Conservation (phyloP, 1,139 yeast species). For the Hanseniaspora uvarum region DNA sequence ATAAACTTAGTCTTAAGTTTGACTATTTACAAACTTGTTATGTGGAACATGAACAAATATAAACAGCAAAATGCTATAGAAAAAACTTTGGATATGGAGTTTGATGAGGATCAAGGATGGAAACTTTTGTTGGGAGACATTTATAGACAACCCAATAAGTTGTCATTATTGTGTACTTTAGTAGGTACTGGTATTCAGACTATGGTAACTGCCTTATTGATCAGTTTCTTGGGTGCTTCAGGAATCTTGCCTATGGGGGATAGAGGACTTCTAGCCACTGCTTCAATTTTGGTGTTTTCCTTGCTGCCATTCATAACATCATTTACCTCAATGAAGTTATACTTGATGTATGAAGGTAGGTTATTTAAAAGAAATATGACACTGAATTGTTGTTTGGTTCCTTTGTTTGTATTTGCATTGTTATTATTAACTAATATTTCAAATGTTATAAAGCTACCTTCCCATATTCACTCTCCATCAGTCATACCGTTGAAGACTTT, state of each 20-base stretch:
- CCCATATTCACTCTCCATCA: conserved; percentile 74
- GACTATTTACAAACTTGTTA: conserved; percentile 68
- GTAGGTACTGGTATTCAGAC: conserved; percentile 87
- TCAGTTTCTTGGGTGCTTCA: conserved; percentile 71
- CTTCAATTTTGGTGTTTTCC: conserved; percentile 74
- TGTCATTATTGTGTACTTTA: conserved; percentile 63
- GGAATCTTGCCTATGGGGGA: conserved; percentile 91
- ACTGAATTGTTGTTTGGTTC: conserved; percentile 74
- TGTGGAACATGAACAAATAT: conserved; percentile 68
- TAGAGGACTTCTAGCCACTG: conserved; percentile 86
- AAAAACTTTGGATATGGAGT: conserved; percentile 76
- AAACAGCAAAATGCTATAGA: conserved; percentile 79
- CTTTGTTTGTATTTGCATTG: conserved; percentile 57
- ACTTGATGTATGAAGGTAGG: conserved; percentile 86
- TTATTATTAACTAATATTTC: conserved; percentile 65
- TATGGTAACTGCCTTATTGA: conserved; percentile 61
- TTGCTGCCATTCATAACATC: conserved; percentile 74
- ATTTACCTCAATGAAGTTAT: conserved; percentile 71
- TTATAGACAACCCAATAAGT: conserved; percentile 69
- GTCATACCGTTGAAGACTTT: conserved; percentile 91
- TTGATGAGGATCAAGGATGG: conserved; percentile 96
- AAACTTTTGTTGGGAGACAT: conserved; percentile 92
- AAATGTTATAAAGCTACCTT: conserved; percentile 39
- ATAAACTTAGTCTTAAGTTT: conserved; percentile 67
- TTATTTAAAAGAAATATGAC: conserved; percentile 79